Evolutionary conservation across 2,329 filamentous ascomycete genomes (phyloP).

Genomic region (Xylariaceae sp.): DNA sequence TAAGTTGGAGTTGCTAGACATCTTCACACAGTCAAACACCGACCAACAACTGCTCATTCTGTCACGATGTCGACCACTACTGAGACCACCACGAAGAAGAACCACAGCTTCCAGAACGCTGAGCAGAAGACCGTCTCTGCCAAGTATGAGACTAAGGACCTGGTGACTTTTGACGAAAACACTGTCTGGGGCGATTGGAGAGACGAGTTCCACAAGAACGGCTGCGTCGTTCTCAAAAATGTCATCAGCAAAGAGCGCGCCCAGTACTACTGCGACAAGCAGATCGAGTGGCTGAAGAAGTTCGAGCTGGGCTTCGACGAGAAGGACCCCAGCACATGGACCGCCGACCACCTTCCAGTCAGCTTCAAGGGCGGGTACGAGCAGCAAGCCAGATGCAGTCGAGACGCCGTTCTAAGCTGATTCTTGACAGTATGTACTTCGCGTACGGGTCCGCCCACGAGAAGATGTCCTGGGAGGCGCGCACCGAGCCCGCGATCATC

Average conservation of each 20-base stretch:
- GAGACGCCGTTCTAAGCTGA: background rate
- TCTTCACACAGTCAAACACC: no score
- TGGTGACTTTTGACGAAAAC: slow-evolving; percentile 12
- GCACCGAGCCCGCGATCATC: slow-evolving; percentile 32
- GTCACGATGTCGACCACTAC: slow-evolving; percentile 2
- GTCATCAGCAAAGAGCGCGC: slow-evolving; percentile 30
- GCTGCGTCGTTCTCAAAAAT: slow-evolving; percentile 32
- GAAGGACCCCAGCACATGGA: slow-evolving; percentile 32
- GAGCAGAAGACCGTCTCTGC: slow-evolving; percentile 9
- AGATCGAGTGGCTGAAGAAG: slow-evolving; percentile 33
- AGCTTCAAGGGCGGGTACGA: slow-evolving; percentile 26
- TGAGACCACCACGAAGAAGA: slow-evolving; percentile 9
- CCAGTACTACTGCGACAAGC: slow-evolving; percentile 31
- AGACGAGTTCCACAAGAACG: slow-evolving; percentile 34
- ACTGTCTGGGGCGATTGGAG: slow-evolving; percentile 33
- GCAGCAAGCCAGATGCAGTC: background rate
- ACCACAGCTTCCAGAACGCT: slow-evolving; percentile 3
- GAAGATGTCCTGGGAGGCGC: slow-evolving; percentile 36
- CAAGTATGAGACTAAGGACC: slow-evolving; percentile 17
- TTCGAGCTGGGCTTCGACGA: slow-evolving; percentile 33
- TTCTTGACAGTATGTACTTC: slow-evolving; percentile 30
- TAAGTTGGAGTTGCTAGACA: no score
- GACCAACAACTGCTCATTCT: no score
- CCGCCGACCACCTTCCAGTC: slow-evolving; percentile 33
- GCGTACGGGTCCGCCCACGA: slow-evolving; percentile 32